A percentile compares a stretch with the other conserved stretches of the same genome.
Evolutionary conservation across 1,139 yeast species (phyloP).

Genomic region (Yamadazyma pseudoaaseri): DNA sequence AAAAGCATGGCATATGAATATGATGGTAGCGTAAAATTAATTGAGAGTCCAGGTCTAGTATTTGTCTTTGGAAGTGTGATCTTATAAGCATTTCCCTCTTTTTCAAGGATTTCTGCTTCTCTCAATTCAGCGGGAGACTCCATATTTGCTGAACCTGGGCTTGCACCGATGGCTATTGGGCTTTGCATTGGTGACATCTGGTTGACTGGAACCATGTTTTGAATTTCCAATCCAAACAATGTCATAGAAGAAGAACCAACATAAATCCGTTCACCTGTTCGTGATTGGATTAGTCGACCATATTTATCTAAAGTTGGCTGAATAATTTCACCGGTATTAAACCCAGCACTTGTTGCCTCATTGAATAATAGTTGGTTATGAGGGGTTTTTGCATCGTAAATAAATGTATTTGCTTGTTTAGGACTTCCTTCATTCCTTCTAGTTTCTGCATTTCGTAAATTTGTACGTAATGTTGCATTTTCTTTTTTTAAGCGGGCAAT

Average conservation of each 20-base stretch:
- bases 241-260: conserved; percentile 86
- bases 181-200: conserved; percentile 8
- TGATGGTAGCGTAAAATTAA: conserved; percentile 70
- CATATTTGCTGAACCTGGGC: conserved; percentile 13
- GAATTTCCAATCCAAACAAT: conserved; percentile 71
- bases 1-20: conserved; percentile 73
- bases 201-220: conserved; percentile 49
- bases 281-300: conserved; percentile 67
- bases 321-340: conserved; percentile 42
- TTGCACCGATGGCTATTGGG: conserved; percentile 7
- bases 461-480: conserved; percentile 55
- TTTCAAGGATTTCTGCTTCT: conserved; percentile 53
- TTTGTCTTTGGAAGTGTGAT: conserved; percentile 68
- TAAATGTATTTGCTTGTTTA: conserved; percentile 12
- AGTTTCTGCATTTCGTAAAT: conserved; percentile 32
- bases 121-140: conserved; percentile 19
- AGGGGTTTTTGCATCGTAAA: conserved; percentile 14
- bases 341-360: conserved; percentile 10
- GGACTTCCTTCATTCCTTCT: conserved; percentile 12
- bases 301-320: conserved; percentile 69
- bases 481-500: conserved; percentile 51
- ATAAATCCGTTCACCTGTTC: conserved; percentile 72
- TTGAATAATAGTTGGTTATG: conserved; percentile 14
- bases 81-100: conserved; percentile 73
- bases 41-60: conserved; percentile 64